phyloP scores from a whole-genome alignment of 78 protist genomes.

The Protostelium mycophagum region DNA sequence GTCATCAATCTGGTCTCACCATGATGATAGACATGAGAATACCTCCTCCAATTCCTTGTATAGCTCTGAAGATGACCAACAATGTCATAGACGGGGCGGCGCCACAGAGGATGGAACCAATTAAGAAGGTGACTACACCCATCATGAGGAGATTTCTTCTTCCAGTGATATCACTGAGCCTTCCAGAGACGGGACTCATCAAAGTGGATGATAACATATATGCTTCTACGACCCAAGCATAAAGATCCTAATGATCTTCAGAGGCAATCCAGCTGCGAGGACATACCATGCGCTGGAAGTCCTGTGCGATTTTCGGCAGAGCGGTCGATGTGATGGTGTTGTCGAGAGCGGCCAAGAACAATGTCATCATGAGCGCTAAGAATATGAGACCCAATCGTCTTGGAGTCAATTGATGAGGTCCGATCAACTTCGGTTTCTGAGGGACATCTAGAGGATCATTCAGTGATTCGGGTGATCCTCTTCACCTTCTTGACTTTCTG shows the following conservation, averaged over 20 bases:
- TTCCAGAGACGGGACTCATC: slow-evolving; percentile 42
- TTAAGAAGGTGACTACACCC: slow-evolving; percentile 14
- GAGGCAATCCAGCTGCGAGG: no score
- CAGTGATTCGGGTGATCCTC: no score
- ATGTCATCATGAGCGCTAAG: slow-evolving; percentile 33
- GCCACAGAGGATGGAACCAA: slow-evolving; percentile 41
- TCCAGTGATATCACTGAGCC: slow-evolving; percentile 56
- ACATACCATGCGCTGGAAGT: slow-evolving; percentile 18
- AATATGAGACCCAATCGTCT: slow-evolving; percentile 38
- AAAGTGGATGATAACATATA: slow-evolving; percentile 44
- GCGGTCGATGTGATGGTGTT: slow-evolving; percentile 63
- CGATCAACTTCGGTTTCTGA: not conserved
- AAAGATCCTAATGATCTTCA: slow-evolving; percentile 14
- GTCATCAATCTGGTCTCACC: slow-evolving; percentile 8
- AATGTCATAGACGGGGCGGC: slow-evolving; percentile 13
- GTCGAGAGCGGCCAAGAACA: slow-evolving; percentile 48
- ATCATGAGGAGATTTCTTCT: slow-evolving; percentile 12
- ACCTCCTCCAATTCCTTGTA: slow-evolving; percentile 64
- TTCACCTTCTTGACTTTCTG: no score
- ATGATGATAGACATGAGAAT: slow-evolving; percentile 51
- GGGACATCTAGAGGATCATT: no score
- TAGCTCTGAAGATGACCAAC: slow-evolving; percentile 32
- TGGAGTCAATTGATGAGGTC: slow-evolving; percentile 5
- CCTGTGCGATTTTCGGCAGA: slow-evolving; percentile 35
- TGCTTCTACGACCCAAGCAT: slow-evolving; percentile 48